Evolutionary conservation across 2,329 filamentous ascomycete species (phyloP).

Genomic region (Epichloe amarillans): DNA sequence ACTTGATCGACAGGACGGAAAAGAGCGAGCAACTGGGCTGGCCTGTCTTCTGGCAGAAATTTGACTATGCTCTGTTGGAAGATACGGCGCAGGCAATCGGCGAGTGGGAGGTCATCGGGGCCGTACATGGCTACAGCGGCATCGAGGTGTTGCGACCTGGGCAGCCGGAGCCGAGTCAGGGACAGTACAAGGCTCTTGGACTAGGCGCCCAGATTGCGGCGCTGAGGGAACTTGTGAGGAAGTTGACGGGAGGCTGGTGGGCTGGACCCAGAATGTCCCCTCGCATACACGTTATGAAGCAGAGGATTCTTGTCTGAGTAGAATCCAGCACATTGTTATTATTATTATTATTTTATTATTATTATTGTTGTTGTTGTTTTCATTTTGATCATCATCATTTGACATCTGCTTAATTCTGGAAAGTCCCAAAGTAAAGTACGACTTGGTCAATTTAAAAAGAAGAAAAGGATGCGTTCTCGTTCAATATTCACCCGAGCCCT

Average conservation of each 20-base stretch:
- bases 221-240: conserved; percentile 28
- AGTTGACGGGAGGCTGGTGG: conserved; percentile 48
- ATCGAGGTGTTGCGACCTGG: conserved; percentile 43
- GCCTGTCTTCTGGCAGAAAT: conserved; percentile 46
- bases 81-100: conserved; percentile 33
- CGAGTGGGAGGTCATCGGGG: conserved; percentile 42
- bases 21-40: conserved; percentile 27
- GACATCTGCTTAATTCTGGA: too few relatives aligned
- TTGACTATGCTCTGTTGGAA: conserved; percentile 50
- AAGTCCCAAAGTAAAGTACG: too few relatives aligned
- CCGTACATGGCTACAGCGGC: conserved; percentile 45
- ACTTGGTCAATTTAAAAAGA: not conserved
- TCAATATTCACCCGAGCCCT: not conserved
- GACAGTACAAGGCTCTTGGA: conserved; percentile 26
- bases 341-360: too few relatives aligned
- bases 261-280: conserved; percentile 48
- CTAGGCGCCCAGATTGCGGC: conserved; percentile 26
- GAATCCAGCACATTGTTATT: not conserved
- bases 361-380: too few relatives aligned
- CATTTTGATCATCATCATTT: too few relatives aligned
- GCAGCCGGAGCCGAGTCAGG: conserved; percentile 2
- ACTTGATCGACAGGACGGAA: conserved; percentile 51
- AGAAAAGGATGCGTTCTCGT: not conserved
- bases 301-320: conserved; percentile 5
- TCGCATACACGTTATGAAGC: conserved; percentile 36